A percentile compares a stretch with the other conserved stretches of the same genome.
Evolutionary conservation across 139 green algal species (phyloP).

Genomic region (Haematococcus lacustris): DNA sequence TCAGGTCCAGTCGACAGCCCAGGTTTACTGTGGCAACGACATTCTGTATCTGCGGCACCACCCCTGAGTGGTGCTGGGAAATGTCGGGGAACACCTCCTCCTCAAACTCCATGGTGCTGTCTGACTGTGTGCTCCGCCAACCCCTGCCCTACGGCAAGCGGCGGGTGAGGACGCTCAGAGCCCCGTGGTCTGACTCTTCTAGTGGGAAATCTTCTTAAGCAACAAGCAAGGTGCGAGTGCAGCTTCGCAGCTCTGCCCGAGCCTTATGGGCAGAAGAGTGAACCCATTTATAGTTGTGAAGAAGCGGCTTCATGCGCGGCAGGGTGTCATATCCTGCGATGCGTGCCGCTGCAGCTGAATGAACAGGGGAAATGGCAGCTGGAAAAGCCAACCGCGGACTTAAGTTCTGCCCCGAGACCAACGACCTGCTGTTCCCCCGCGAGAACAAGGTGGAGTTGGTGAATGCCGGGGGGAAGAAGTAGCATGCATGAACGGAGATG

Average conservation of each 20-base stretch:
- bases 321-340: no score
- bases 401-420: conserved; percentile 82
- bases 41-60: conserved; percentile 89
- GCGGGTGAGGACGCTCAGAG: no score
- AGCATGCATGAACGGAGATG: neutral
- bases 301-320: no score
- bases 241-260: no score
- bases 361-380: neutral
- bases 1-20: conserved; percentile 88
- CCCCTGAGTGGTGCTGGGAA: conserved; percentile 72
- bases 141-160: no score
- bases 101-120: neutral
- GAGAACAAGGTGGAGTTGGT: conserved; percentile 54
- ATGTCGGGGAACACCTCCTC: conserved; percentile 50
- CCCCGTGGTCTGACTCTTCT: no score
- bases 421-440: conserved; percentile 77
- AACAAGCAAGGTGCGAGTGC: no score
- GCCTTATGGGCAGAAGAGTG: no score
- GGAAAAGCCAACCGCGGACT: conserved; percentile 25
- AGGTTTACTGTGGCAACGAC: conserved; percentile 97
- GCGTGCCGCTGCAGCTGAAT: no score
- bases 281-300: no score
- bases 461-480: no score
- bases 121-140: conserved; percentile 3
- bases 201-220: no score